A percentile compares a stretch with the other conserved stretches of the same genome.
phyloP scores from a whole-genome alignment of 2,329 filamentous ascomycete species.

The Harringtonia lauricola region DNA sequence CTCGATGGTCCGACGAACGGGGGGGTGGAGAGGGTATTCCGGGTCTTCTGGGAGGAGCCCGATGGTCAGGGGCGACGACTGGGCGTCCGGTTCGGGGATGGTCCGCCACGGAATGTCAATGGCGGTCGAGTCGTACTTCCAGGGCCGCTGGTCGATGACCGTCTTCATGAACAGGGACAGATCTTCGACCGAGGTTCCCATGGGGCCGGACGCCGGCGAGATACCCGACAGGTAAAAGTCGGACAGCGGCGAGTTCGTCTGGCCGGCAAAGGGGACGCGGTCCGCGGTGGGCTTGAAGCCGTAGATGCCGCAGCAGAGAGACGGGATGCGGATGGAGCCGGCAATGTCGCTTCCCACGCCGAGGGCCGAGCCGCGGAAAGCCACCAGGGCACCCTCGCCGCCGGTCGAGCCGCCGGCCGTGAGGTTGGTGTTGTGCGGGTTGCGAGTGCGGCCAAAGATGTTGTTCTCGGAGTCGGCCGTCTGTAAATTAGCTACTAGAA shows the following conservation, averaged over 20 bases:
- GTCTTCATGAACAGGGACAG: constrained; percentile 40
- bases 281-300: constrained; percentile 44
- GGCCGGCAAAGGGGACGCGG: constrained; percentile 33
- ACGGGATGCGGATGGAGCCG: constrained; percentile 39
- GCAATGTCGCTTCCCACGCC: constrained; percentile 55
- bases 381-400: constrained; percentile 53
- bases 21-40: neutral
- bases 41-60: neutral
- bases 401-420: constrained; percentile 56
- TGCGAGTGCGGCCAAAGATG: constrained; percentile 48
- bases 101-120: constrained; percentile 44
- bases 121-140: constrained; percentile 43
- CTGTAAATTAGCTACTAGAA: too few relatives aligned
- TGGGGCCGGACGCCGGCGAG: constrained; percentile 49
- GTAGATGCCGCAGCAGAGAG: constrained; percentile 45
- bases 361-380: constrained; percentile 42
- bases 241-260: neutral
- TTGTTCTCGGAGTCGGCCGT: constrained; percentile 57
- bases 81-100: neutral
- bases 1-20: neutral
- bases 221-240: neutral
- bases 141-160: constrained; percentile 39
- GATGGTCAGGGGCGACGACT: neutral
- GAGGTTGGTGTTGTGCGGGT: constrained; percentile 45
- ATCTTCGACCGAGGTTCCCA: constrained; percentile 43